Evolutionary conservation across 179 eudicot genomes (phyloP).

Genomic region (Corrigiola litoralis): DNA sequence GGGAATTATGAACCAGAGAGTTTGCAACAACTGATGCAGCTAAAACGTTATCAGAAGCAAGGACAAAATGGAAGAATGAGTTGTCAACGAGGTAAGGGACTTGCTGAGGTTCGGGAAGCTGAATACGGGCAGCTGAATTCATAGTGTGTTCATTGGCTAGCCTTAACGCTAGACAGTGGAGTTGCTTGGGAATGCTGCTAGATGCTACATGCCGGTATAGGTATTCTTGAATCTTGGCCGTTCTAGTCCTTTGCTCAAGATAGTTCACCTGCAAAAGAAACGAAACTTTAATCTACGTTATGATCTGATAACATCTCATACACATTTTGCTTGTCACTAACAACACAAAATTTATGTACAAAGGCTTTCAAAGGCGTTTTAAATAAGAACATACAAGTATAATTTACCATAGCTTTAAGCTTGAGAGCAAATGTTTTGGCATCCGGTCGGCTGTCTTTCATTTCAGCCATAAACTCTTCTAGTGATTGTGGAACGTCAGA

Average conservation of each 20-base stretch:
- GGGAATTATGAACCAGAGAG: conserved; percentile 69
- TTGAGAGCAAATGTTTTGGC: conserved; percentile 71
- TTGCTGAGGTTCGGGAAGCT: conserved; percentile 67
- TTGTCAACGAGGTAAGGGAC: conserved; percentile 83
- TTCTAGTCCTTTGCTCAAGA: conserved; percentile 76
- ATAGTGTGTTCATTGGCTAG: conserved; percentile 83
- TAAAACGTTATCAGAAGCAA: conserved; percentile 90
- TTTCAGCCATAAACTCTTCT: conserved; percentile 58
- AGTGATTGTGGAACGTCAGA: conserved; percentile 57
- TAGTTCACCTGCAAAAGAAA: conserved; percentile 43
- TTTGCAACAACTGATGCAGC: conserved; percentile 91
- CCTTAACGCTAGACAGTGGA: conserved; percentile 68
- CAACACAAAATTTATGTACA: neutral
- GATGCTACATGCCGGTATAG: conserved; percentile 92
- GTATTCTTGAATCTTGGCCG: conserved; percentile 83
- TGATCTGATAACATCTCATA: too few species aligned
- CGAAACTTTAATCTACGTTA: neutral
- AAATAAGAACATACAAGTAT: neutral
- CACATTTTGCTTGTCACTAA: neutral
- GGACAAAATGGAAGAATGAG: conserved; percentile 77
- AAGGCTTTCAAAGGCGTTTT: neutral
- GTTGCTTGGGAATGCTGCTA: conserved; percentile 88
- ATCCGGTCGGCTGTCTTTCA: conserved; percentile 54
- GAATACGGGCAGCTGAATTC: conserved; percentile 78
- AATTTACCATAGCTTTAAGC: conserved; percentile 72